Percentiles rank a stretch among this genome's conserved stretches.
Evolutionary conservation across 2,329 filamentous ascomycete genomes (phyloP).

Genomic region (Mollisiaceae sp.): DNA sequence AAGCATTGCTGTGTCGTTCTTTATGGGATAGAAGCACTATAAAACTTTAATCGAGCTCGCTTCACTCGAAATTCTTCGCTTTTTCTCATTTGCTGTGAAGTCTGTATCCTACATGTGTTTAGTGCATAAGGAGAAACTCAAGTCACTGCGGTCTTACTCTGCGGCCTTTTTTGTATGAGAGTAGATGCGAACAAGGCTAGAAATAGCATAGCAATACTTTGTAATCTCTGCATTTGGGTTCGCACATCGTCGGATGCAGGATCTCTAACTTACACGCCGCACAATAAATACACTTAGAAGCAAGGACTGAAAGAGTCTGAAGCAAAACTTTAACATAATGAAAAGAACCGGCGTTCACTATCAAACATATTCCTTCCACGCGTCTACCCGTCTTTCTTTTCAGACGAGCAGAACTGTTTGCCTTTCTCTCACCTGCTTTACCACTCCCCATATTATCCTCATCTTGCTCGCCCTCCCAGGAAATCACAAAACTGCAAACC

Average conservation of each 20-base stretch:
- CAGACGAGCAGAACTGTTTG: not conserved
- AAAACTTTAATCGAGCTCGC: constrained; percentile 14
- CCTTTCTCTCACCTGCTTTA: not conserved
- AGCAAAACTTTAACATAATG: too few species aligned
- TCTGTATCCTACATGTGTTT: not conserved
- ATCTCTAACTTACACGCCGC: too few species aligned
- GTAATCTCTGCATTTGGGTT: too few species aligned
- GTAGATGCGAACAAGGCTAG: not conserved
- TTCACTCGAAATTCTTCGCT: constrained; percentile 9
- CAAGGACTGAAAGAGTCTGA: too few species aligned
- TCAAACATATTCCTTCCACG: not conserved
- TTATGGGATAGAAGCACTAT: constrained; percentile 6
- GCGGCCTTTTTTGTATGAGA: too few species aligned
- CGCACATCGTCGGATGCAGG: too few species aligned
- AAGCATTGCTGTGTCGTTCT: not conserved
- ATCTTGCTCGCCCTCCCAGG: not conserved
- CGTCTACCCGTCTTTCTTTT: not conserved
- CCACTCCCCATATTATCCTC: not conserved
- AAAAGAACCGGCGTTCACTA: too few species aligned
- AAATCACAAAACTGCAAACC: not conserved
- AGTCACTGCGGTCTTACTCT: not conserved
- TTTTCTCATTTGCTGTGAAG: not conserved
- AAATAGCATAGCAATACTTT: not conserved
- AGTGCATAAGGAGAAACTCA: not conserved
- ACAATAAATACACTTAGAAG: too few species aligned